A percentile compares a stretch with the other conserved stretches of the same genome.
phyloP scores from a whole-genome alignment of 371 early-diverging fungal genomes.

The Fennellomyces sp. region DNA sequence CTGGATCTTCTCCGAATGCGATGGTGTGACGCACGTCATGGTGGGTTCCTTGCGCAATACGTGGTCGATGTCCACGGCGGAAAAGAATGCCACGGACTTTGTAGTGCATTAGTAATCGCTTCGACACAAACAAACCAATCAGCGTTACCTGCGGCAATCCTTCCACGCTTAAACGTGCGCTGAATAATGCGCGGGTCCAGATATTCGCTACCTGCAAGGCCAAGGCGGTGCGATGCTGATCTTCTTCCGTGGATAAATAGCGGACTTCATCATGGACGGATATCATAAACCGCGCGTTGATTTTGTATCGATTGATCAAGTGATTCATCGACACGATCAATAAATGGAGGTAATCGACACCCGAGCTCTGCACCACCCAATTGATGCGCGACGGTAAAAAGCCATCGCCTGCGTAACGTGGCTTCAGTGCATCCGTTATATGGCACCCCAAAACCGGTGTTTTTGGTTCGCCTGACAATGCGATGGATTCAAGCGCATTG shows the following conservation, averaged over 20 bases:
- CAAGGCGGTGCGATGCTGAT: conserved; percentile 77
- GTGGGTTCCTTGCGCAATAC: conserved; percentile 92
- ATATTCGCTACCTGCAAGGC: conserved; percentile 93
- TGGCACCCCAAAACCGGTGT: conserved; percentile 91
- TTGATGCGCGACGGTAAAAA: conserved; percentile 92
- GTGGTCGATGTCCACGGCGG: conserved; percentile 92
- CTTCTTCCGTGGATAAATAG: conserved; percentile 81
- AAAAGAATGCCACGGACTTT: conserved; percentile 94
- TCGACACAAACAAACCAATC: too few species aligned
- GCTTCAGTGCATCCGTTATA: conserved; percentile 86
- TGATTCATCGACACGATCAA: conserved; percentile 91
- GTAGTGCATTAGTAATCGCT: not conserved
- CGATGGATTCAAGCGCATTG: conserved; percentile 89
- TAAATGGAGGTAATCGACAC: conserved; percentile 97
- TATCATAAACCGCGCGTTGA: conserved; percentile 87
- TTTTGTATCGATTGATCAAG: conserved; percentile 74
- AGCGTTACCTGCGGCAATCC: conserved; percentile 80
- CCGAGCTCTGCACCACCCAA: conserved; percentile 99
- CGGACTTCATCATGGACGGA: conserved; percentile 98
- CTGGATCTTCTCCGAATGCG: conserved; percentile 62
- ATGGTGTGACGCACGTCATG: conserved; percentile 80
- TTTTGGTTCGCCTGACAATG: conserved; percentile 70
- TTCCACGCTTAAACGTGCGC: conserved; percentile 82
- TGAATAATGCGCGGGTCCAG: conserved; percentile 93
- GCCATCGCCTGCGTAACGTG: conserved; percentile 63